Evolutionary conservation across 2,329 filamentous ascomycete species (phyloP), one percentile per base, ranked within the genome.

Genomic region (Fonsecaea pedrosoi): DNA sequence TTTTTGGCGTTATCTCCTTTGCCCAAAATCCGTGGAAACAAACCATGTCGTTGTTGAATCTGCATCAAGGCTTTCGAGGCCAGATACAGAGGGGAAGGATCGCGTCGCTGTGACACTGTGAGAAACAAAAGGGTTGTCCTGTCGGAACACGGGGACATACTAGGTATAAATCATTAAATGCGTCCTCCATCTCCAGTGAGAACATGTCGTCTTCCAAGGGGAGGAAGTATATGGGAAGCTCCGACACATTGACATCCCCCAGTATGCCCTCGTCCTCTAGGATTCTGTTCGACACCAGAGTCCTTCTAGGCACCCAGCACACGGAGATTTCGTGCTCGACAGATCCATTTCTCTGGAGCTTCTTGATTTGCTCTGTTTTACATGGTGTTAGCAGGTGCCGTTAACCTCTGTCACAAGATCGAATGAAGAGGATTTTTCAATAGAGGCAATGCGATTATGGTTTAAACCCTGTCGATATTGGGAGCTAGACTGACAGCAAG

Each of bases 271-370:
- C 90, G 76, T 97, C 93, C 79, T 99, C 95, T 45, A 99, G 84
- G 57, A 98, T 86, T 76, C 93, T 90, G 77, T 98, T 93, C 72
- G 92, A 95, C 62, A 98, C 90, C 62, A 96, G 83, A 3, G 95
- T 98, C 69, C 95, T 90, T 65, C 95, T 89, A 5, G 96, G 94
- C 50, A 96, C 91, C 92, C 95, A 98, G 77, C 97, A 94, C 73
- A 99, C 90, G 70, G 94, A 94, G 77, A 98, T 97, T 74, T 99
- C 94, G 85, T 99, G 95, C 72, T 93, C 92, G 55, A 90, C 92
- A 75, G 92, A 90, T 76, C 91, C 94, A 78, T 95, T 92, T 75
- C 90, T 90, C 74, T 94, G 92, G 66, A 98, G 84, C 68, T 92
- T 89, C 78, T 94, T 94, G 74, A 98, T 93, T 82, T 98, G 93